Evolutionary conservation across 768 basidiomycete genomes (phyloP).

Genomic region (Suillus clintonianus): DNA sequence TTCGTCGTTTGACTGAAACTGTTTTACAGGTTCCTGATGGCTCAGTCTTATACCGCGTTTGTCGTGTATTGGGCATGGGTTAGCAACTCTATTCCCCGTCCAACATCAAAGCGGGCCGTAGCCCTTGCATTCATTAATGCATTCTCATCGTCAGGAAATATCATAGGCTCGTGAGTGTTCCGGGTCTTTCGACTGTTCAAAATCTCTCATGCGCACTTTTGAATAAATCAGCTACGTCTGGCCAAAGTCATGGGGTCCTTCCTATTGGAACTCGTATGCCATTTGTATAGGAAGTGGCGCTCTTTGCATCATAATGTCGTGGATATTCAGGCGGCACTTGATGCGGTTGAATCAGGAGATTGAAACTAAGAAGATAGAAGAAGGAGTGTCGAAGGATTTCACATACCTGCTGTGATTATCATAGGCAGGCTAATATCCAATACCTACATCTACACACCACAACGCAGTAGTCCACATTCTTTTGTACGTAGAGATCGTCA

Average conservation of each 20-base stretch:
- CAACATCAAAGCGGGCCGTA: conserved; percentile 87
- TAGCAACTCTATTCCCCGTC: conserved; percentile 65
- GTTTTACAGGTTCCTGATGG: conserved; percentile 67
- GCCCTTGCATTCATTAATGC: conserved; percentile 82
- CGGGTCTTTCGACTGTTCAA: not conserved
- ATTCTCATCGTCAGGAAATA: conserved; percentile 81
- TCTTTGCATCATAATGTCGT: conserved; percentile 50
- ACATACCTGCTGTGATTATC: conserved; percentile 47
- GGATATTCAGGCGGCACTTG: conserved; percentile 50
- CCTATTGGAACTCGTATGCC: conserved; percentile 68
- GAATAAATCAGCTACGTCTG: conserved; percentile 54
- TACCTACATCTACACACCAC: not conserved
- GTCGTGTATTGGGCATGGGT: conserved; percentile 62
- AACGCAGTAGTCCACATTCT: not conserved
- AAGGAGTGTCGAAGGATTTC: conserved; percentile 37
- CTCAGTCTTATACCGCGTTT: conserved; percentile 72
- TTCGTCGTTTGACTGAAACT: not conserved
- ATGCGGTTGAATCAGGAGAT: conserved; percentile 39
- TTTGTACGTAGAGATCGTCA: not conserved
- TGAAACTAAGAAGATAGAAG: conserved; percentile 40
- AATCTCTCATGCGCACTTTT: conserved; percentile 9
- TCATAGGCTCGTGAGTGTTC: conserved; percentile 71
- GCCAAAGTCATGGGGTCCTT: conserved; percentile 69
- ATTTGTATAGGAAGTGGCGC: conserved; percentile 68
- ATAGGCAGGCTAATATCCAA: not conserved